Evolutionary conservation across 2,329 filamentous ascomycete genomes (phyloP), one percentile per base, ranked within the genome.

Genomic region (Ophiocordyceps camponoti-rufipedis): DNA sequence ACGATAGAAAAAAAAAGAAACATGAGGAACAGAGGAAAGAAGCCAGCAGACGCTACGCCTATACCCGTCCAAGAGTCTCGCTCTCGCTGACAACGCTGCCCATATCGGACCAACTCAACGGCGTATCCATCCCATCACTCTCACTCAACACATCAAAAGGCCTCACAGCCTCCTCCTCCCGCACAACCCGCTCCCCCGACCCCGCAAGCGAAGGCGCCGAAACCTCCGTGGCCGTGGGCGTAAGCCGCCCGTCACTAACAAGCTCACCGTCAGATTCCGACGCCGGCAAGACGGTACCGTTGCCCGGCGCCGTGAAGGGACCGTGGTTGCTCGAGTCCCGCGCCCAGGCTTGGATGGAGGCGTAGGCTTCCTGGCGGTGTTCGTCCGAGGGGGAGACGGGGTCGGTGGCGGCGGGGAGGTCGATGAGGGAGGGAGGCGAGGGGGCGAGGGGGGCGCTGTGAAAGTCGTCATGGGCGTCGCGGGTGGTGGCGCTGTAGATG

Each of bases 321-420:
- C n/a, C n/a, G 53, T 68, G 67, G 10, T 63, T 59, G 54, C 62
- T 62, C 5, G 70, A 71, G 47, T 67, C 62, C 51, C 76, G 69
- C 1, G 76, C 75, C 76, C 77, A 80, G 0, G 76, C 77, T 54
- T 80, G 74, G 51, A 80, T 80, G 1, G 74, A 76, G 42, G 71
- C 70, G 54, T 71, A 79, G 1, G 71, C 68, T 13, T 71, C 67
- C 13, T 63, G 56, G 18, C 57, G 58, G 46, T 68, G 65, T 40
- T 69, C 66, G 9, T 71, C 68, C 0, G 71, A 71, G 63, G 72
- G 68, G 58, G 65, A 74, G 52, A 74, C 70, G 48, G 72, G 62
- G 7, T 63, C 57, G 13, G 14, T 16, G 33, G n/a, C 3, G n/a
- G 16, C n/a, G n/a, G n/a, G 35, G 35, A n/a, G n/a, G 35, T 66